phyloP scores from a whole-genome alignment of 495 filamentous ascomycete genomes.

The Hypoxylon fragiforme region DNA sequence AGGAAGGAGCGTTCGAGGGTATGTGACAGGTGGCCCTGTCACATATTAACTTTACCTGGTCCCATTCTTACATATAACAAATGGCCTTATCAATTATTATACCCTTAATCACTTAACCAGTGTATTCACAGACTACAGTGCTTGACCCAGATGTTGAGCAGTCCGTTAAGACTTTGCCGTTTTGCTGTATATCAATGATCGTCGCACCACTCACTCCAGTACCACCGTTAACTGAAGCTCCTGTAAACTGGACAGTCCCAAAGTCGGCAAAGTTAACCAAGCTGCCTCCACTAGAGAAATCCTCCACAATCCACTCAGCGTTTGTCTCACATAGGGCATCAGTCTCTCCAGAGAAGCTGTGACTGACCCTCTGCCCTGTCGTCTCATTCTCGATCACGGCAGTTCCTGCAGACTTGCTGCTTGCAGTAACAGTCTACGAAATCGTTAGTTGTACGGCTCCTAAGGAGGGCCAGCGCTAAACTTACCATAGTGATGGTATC shows the following conservation, averaged over 20 bases:
- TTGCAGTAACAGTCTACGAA: constrained; percentile 48
- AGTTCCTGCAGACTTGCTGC: constrained; percentile 52
- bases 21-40: too few relatives aligned
- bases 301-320: constrained; percentile 70
- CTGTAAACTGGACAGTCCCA: constrained; percentile 53
- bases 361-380: constrained; percentile 57
- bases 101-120: constrained; percentile 9
- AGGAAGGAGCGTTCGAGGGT: too few relatives aligned
- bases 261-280: constrained; percentile 61
- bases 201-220: constrained; percentile 46
- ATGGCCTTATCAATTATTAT: not conserved
- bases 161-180: constrained; percentile 50
- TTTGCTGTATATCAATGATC: constrained; percentile 58
- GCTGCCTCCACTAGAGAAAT: constrained; percentile 53
- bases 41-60: too few relatives aligned
- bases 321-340: constrained; percentile 49
- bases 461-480: not conserved
- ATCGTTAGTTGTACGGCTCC: not conserved
- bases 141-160: constrained; percentile 47
- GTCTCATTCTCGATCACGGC: constrained; percentile 59
- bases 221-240: constrained; percentile 41
- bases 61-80: too few relatives aligned
- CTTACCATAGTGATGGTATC: constrained; percentile 57
- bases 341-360: constrained; percentile 49
- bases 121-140: constrained; percentile 38